phyloP scores from a whole-genome alignment of 2,329 filamentous ascomycete genomes.

The Pseudogymnoascus sp. region DNA sequence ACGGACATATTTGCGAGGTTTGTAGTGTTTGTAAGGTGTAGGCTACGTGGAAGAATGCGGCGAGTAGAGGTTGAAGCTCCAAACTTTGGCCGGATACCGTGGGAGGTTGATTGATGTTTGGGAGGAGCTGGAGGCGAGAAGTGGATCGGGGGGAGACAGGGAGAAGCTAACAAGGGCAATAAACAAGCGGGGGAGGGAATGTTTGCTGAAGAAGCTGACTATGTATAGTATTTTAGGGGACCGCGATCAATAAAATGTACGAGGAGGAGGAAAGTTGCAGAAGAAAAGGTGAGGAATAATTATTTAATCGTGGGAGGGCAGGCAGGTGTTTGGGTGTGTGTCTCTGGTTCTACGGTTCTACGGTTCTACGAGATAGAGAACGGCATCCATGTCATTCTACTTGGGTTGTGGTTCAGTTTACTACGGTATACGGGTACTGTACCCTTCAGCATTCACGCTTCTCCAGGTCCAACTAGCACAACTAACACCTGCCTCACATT shows the following conservation, averaged over 20 bases:
- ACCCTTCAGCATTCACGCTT: background rate
- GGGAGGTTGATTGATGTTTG: constrained; percentile 3
- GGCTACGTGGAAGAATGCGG: background rate
- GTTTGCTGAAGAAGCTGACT: background rate
- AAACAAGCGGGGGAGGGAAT: background rate
- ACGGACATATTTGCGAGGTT: constrained; percentile 35
- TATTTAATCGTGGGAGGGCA: background rate
- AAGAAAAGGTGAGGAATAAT: constrained; percentile 9
- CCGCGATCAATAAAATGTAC: background rate
- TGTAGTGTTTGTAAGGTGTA: background rate
- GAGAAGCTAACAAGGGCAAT: constrained; percentile 1
- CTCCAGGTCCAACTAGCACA: background rate
- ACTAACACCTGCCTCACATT: background rate
- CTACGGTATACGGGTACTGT: background rate
- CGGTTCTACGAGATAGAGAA: too few relatives aligned
- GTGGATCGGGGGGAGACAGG: background rate
- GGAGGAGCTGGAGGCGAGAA: constrained; percentile 1
- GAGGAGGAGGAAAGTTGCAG: constrained; percentile 7
- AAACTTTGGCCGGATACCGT: constrained; percentile 1
- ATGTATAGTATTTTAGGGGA: background rate
- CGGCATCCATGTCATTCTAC: background rate
- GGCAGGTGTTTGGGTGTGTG: background rate
- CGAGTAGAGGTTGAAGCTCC: constrained; percentile 7
- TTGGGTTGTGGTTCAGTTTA: background rate
- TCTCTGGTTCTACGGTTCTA: background rate